phyloP scores from a whole-genome alignment of 202 grass and related monocot species.

The Thinopyrum obtusiflorum region DNA sequence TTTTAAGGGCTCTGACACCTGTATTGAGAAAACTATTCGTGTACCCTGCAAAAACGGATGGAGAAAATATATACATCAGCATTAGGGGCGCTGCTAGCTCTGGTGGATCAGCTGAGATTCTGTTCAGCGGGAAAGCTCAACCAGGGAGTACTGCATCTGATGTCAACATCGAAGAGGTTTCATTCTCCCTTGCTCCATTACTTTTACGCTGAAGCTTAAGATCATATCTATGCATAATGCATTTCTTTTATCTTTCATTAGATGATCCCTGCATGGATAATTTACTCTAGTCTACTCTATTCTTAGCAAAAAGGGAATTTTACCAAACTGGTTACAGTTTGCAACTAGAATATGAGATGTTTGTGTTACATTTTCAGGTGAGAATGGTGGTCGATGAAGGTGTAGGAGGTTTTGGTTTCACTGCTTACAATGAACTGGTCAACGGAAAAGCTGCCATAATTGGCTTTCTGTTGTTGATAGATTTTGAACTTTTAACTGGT shows the following conservation, averaged over 20 bases:
- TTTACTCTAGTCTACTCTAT: conserved; percentile 1
- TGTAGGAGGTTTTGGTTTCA: conserved; percentile 91
- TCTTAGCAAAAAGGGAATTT: neutral
- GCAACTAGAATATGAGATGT: neutral
- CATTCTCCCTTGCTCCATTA: conserved; percentile 11
- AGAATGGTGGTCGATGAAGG: conserved; percentile 90
- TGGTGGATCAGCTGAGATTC: conserved; percentile 80
- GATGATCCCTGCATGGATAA: neutral
- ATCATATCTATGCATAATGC: neutral
- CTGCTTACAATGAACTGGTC: conserved; percentile 62
- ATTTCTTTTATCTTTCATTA: neutral
- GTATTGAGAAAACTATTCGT: conserved; percentile 73
- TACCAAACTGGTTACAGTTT: neutral
- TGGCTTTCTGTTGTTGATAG: conserved; percentile 85
- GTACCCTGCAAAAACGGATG: conserved; percentile 67
- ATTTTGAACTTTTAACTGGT: conserved; percentile 96
- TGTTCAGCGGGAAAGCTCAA: conserved; percentile 89
- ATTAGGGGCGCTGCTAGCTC: conserved; percentile 39
- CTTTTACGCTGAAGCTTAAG: neutral
- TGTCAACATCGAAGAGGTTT: conserved; percentile 96
- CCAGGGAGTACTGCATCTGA: conserved; percentile 81
- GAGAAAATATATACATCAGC: conserved; percentile 84
- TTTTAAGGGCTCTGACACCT: conserved; percentile 85
- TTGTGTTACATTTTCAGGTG: conserved; percentile 52
- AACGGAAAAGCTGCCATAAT: conserved; percentile 96